Evolutionary conservation across 306 rosid genomes (phyloP), one percentile per base, ranked within the genome.

Genomic region (Glycine latifolia): DNA sequence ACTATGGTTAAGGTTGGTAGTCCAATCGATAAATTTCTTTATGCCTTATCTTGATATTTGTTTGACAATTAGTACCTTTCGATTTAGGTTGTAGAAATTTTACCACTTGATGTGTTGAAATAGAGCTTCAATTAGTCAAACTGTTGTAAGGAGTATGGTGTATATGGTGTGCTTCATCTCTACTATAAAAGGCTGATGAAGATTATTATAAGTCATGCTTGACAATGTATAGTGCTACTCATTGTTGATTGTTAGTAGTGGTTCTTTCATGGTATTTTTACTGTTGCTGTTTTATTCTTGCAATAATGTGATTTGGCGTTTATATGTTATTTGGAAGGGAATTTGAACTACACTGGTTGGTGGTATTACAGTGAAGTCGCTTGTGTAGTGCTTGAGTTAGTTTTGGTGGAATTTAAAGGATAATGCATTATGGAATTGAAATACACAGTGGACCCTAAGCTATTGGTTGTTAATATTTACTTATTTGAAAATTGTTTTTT

Each of bases 1-100:
- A 93, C 98, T 9, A 96, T 96, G 99, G 98, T 96, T 46, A 96
- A 96, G 99, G 99, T 96, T 46, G 47, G 95, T 82, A 77, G 37
- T 79, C 61, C 75, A 67, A 79, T 41, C 7, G 53, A 66, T 31
- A 70, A 69, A 61, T 43, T 79, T 10, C 10, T 79, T 26, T 48
- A 49, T 20, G 20, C 44, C 71, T 54, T 69, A 37, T 67, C 70
- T 67, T 80, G 63, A 58, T 17, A 58, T 58, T 16, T 58, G 1
- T 58, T 8, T 58, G 70, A 1, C 48, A 2, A 26, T 50, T 46
- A 49, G 63, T 46, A 37, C 75, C 9, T 50, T 13, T 47, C 44
- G 7, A 50, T 15, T 0, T 15, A 2, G 26, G n/a, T 31, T 82
- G 67, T 76, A 17, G 49, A 73, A 62, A 26, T 14, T 62, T 73